These are phyloP conservation scores for Diacronema lutheri DNA, from an alignment of 78 protist species.

Conservation along the genomic window DNA sequence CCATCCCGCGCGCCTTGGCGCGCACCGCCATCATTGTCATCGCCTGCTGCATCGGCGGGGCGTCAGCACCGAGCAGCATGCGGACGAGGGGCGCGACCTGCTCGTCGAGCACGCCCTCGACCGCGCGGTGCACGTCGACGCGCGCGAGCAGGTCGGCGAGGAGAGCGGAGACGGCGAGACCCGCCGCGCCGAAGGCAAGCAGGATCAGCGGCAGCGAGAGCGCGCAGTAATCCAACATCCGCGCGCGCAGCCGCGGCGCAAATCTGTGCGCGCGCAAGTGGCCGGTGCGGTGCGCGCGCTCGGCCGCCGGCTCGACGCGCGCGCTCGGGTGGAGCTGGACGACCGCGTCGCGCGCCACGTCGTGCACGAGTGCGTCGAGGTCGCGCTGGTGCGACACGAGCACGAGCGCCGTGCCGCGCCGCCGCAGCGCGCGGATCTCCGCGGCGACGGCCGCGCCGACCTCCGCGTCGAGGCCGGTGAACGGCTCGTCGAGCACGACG, in stretches of 20 bases:
- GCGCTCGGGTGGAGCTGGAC: background rate
- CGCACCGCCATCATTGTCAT: no score
- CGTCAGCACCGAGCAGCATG: no score
- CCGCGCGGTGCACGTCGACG: background rate
- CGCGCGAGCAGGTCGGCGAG: background rate
- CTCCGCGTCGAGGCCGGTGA: slow-evolving; percentile 6
- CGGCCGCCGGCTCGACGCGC: background rate
- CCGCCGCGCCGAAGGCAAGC: background rate
- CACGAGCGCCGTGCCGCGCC: background rate
- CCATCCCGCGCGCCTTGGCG: no score
- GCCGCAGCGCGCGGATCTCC: background rate
- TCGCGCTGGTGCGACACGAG: background rate
- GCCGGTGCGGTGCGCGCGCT: background rate
- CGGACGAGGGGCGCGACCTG: no score
- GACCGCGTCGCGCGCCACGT: no score
- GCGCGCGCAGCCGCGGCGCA: background rate
- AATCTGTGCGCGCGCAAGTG: background rate
- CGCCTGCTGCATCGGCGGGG: no score
- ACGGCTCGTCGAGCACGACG: slow-evolving; percentile 14
- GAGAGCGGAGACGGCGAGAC: background rate
- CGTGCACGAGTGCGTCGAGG: background rate
- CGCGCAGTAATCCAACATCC: background rate
- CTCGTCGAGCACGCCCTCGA: no score
- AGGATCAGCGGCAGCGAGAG: background rate
- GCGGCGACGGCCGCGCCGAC: background rate